Conservation (phyloP, 2,329 filamentous ascomycete genomes). For the Pseudogymnoascus sp. region DNA sequence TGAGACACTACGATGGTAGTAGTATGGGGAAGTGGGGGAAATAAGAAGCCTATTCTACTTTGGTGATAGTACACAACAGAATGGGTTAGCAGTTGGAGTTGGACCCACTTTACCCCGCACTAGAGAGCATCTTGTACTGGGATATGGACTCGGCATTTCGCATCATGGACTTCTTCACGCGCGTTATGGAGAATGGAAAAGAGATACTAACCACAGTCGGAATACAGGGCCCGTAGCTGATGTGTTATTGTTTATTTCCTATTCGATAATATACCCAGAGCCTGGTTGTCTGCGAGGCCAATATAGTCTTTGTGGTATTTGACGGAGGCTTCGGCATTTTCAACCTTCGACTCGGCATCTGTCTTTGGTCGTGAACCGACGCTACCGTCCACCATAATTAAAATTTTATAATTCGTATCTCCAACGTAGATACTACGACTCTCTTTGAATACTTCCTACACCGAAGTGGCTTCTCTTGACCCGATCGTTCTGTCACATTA, state of each 20-base stretch:
- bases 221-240: not conserved
- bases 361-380: not conserved
- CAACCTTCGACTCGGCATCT: not conserved
- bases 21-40: not conserved
- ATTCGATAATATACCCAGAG: not conserved
- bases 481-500: not conserved
- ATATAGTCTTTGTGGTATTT: not conserved
- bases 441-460: not conserved
- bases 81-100: not conserved
- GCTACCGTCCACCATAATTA: not conserved
- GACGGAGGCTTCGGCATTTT: not conserved
- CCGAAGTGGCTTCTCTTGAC: not conserved
- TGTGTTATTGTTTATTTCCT: not conserved
- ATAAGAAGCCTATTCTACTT: not conserved
- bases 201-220: not conserved
- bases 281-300: not conserved
- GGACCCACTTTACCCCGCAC: not conserved
- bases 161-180: not conserved
- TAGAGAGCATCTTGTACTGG: not conserved
- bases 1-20: conserved; percentile 20
- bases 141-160: not conserved
- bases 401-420: not conserved
- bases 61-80: not conserved
- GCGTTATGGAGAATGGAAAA: not conserved
- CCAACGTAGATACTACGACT: not conserved